Percentiles rank a stretch among this genome's conserved stretches.
Evolutionary conservation across 352 stramenopile species (phyloP).

Genomic region (Salisapilia sapeloensis): DNA sequence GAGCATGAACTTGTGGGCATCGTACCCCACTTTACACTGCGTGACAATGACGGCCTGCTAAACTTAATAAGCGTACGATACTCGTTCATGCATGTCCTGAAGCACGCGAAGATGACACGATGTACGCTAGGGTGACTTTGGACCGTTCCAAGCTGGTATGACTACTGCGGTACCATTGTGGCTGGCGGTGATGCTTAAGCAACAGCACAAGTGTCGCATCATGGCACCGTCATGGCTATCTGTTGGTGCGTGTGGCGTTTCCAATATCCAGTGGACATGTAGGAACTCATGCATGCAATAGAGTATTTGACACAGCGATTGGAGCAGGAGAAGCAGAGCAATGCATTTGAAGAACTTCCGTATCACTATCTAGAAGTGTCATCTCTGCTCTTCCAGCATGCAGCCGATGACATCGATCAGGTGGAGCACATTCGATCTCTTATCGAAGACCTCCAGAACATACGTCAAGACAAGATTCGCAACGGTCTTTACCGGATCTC

Average conservation of each 20-base stretch:
- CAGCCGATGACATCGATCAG: constrained; percentile 68
- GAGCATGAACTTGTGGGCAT: constrained; percentile 80
- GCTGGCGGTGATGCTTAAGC: constrained; percentile 81
- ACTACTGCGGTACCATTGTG: constrained; percentile 71
- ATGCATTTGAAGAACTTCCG: constrained; percentile 63
- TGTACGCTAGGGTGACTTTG: constrained; percentile 46
- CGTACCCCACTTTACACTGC: constrained; percentile 71
- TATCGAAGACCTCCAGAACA: constrained; percentile 77
- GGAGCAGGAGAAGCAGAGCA: constrained; percentile 52
- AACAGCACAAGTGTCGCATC: constrained; percentile 80
- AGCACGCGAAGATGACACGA: constrained; percentile 1
- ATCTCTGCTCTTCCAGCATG: constrained; percentile 71
- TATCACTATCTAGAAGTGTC: constrained; percentile 82
- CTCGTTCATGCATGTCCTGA: background rate
- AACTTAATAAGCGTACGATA: constrained; percentile 55
- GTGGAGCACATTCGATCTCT: constrained; percentile 65
- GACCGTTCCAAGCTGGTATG: constrained; percentile 77
- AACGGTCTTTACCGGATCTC: constrained; percentile 74
- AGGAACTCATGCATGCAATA: constrained; percentile 9
- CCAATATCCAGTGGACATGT: background rate
- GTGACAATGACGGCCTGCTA: constrained; percentile 56
- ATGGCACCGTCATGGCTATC: constrained; percentile 68
- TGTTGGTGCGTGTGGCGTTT: constrained; percentile 17
- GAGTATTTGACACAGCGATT: constrained; percentile 36
- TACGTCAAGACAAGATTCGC: constrained; percentile 82